Evolutionary conservation across 2,329 filamentous ascomycete genomes (phyloP).

Genomic region (Talaromyces rugulosus): DNA sequence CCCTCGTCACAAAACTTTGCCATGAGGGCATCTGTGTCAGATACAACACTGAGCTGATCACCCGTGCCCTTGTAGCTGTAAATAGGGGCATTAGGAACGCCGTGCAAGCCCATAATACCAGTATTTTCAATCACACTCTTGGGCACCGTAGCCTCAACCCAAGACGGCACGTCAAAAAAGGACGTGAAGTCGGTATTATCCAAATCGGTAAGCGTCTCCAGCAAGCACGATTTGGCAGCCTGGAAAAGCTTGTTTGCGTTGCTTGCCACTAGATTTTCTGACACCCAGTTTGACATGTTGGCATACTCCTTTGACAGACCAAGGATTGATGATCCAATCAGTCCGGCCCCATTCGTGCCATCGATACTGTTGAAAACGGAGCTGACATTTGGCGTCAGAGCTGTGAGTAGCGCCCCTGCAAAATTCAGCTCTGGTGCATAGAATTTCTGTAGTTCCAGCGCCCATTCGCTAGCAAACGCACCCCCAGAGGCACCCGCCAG

Average conservation of each 20-base stretch:
- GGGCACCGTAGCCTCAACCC: not conserved
- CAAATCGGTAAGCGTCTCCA: not conserved
- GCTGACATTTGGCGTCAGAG: not conserved
- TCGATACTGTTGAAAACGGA: not conserved
- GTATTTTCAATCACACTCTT: not conserved
- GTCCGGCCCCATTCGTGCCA: not conserved
- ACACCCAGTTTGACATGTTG: not conserved
- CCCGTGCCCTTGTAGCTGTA: not conserved
- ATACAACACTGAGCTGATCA: not conserved
- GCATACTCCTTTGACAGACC: not conserved
- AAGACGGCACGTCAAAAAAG: not conserved
- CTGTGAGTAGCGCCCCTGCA: not conserved
- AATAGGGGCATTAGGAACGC: not conserved
- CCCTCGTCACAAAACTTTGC: not conserved
- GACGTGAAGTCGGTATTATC: not conserved
- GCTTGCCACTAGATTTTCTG: not conserved
- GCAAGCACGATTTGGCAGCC: not conserved
- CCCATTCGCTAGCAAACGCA: not conserved
- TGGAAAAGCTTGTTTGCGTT: not conserved
- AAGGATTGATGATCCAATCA: not conserved
- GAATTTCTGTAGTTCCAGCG: not conserved
- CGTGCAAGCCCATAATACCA: not conserved
- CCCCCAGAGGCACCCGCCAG: not conserved
- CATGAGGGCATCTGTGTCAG: not conserved
- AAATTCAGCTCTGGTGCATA: not conserved